Evolutionary conservation across 1,284 basidiomycete genomes (phyloP).

Genomic region (Lentinus polychrous): DNA sequence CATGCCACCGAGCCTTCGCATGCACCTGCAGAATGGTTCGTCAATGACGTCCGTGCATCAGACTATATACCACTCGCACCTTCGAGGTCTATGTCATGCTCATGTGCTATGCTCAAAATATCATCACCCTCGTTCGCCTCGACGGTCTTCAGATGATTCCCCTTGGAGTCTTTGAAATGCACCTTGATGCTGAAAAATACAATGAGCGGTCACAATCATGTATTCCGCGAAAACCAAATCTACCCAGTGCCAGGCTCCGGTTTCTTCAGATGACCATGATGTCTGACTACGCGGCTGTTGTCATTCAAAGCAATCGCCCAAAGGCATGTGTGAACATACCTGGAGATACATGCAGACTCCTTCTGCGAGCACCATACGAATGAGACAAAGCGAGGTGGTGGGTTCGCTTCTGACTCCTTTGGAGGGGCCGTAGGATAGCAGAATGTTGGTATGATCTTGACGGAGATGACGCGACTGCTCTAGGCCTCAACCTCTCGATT

Average conservation of each 20-base stretch:
- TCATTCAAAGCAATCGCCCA: neutral
- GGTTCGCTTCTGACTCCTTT: no score
- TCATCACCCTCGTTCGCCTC: constrained; percentile 95
- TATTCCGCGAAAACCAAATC: constrained; percentile 25
- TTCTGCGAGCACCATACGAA: neutral
- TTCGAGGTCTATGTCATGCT: constrained; percentile 97
- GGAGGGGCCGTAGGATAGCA: no score
- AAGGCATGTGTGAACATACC: neutral
- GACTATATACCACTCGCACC: constrained; percentile 40
- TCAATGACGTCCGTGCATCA: neutral
- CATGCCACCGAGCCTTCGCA: constrained; percentile 97
- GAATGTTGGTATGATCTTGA: no score
- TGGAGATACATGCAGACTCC: neutral
- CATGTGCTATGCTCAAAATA: constrained; percentile 86
- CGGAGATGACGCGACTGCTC: no score
- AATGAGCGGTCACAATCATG: constrained; percentile 4
- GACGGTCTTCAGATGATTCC: constrained; percentile 76
- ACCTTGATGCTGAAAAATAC: constrained; percentile 66
- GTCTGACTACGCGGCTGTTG: constrained; percentile 12
- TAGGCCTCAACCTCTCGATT: no score
- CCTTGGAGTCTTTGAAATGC: constrained; percentile 87
- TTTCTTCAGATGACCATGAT: constrained; percentile 38
- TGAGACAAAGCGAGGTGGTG: no score
- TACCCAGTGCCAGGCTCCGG: constrained; percentile 63
- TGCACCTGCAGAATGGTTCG: constrained; percentile 51